A percentile compares a stretch with the other conserved stretches of the same genome.
Evolutionary conservation across 352 stramenopile genomes (phyloP).

Genomic region (Peronospora destructor): DNA sequence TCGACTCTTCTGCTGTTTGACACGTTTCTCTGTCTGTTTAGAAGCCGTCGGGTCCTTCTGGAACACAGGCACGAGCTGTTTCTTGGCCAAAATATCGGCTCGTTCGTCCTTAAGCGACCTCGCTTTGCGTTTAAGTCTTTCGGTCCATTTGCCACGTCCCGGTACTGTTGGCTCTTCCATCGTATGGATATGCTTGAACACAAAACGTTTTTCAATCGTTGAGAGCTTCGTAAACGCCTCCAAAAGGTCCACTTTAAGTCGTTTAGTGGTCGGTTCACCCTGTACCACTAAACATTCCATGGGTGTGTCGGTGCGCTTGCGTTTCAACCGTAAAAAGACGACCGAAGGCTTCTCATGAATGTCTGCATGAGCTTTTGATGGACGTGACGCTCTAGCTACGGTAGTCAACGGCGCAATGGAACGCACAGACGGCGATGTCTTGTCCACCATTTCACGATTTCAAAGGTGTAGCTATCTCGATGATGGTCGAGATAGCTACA

Average conservation of each 20-base stretch:
- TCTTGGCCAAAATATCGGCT: conserved; percentile 36
- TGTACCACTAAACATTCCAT: conserved; percentile 64
- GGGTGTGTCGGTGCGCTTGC: conserved; percentile 75
- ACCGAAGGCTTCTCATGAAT: conserved; percentile 29
- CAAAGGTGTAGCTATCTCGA: background rate
- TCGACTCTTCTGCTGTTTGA: conserved; percentile 53
- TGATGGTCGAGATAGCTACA: background rate
- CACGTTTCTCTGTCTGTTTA: conserved; percentile 27
- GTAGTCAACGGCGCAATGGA: conserved; percentile 1
- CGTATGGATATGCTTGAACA: conserved; percentile 82
- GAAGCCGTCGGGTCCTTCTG: conserved; percentile 24
- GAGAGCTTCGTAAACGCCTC: conserved; percentile 58
- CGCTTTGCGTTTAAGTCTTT: conserved; percentile 61
- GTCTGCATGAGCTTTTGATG: background rate
- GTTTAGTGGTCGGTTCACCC: conserved; percentile 31
- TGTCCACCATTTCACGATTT: conserved; percentile 22
- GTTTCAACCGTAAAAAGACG: conserved; percentile 77
- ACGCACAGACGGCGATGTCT: conserved; percentile 3
- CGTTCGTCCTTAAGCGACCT: conserved; percentile 52
- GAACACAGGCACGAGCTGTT: conserved; percentile 23
- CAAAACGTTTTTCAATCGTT: conserved; percentile 59
- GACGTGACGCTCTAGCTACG: conserved; percentile 7
- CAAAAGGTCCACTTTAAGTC: conserved; percentile 31
- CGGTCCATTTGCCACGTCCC: conserved; percentile 47
- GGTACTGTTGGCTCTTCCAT: conserved; percentile 44